Base-by-base conservation (phyloP, 179 eudicot species). In the Silene vulgaris region DNA sequence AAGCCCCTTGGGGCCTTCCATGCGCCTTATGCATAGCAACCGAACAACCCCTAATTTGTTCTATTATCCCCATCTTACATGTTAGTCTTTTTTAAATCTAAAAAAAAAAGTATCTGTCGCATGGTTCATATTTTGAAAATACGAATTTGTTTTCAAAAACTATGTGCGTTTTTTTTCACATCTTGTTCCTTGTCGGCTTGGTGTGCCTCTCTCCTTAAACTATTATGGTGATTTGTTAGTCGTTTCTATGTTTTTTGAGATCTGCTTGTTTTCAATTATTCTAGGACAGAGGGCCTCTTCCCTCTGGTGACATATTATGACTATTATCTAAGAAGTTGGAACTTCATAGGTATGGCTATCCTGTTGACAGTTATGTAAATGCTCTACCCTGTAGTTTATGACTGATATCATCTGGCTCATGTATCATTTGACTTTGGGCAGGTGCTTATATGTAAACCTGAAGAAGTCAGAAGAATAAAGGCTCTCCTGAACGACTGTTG, bases 401-500 rank as follows among this genome's bases (percentile, higher is more conserved):
- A 20, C 8, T 61, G 5, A 65, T 50, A 65, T 35, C 57, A 40
- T 76, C 13, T 60, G 66, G 50, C 43, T 45, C 32, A 45, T 67
- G 60, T 52, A 63, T 43, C 52, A 26, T 56, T 35, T 85, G 75
- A 40, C 68, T 50, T 70, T 78, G 68, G 67, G 69, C 88, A 96
- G 99, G 90, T 96, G 77, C 87, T 96, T 76, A 81, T 96, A 54
- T 96, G 99, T 87, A 91, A 82, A 81, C 89, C 97, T 54, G 98
- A 93, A 77, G 99, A 96, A 75, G 70, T 86, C 56, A 96, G 89
- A 81, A 85, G 90, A 80, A 89, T 96, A 56, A 73, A 74, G 80
- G 82, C 84, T 76, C 94, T 96, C 72, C 76, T 96, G 72, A 93
- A 91, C 74, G 99, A 91, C 80, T 82, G 87, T 80, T 96, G 99